These are phyloP conservation scores for Fusarium albidum DNA, from an alignment of 2,329 filamentous ascomycete species.

Conservation along the genomic window DNA sequence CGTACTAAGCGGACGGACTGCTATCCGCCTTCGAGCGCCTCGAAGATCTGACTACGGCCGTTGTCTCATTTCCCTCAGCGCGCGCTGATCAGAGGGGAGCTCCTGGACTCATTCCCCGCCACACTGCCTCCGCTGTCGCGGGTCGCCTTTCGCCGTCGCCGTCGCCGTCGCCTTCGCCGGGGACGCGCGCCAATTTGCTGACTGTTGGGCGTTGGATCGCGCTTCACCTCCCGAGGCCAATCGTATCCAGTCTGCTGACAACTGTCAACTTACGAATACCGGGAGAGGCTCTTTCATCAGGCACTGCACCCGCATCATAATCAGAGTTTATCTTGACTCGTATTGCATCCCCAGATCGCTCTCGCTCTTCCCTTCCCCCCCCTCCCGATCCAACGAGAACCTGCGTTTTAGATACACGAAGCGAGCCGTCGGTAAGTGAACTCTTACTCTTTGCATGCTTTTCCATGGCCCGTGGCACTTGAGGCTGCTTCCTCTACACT, in stretches of 20 bases:
- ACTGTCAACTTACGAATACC: constrained; percentile 19
- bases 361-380: background rate
- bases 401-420: background rate
- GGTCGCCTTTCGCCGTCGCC: constrained; percentile 30
- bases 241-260: constrained; percentile 16
- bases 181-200: constrained; percentile 12
- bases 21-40: constrained; percentile 19
- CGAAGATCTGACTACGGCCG: constrained; percentile 5
- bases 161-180: constrained; percentile 31
- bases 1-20: no score
- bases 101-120: constrained; percentile 26
- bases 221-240: constrained; percentile 20
- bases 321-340: constrained; percentile 7
- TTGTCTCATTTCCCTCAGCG: constrained; percentile 17
- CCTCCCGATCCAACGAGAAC: background rate
- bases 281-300: constrained; percentile 14
- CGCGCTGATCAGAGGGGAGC: constrained; percentile 20
- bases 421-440: constrained; percentile 24
- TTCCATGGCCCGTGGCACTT: constrained; percentile 8
- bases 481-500: constrained; percentile 1
- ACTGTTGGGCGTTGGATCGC: constrained; percentile 14
- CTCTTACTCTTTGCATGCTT: constrained; percentile 15
- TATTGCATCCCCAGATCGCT: constrained; percentile 6
- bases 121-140: constrained; percentile 21
- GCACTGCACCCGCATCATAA: constrained; percentile 5